Base-by-base conservation (phyloP, 768 basidiomycete genomes). In the Lactarius hatsudake region DNA sequence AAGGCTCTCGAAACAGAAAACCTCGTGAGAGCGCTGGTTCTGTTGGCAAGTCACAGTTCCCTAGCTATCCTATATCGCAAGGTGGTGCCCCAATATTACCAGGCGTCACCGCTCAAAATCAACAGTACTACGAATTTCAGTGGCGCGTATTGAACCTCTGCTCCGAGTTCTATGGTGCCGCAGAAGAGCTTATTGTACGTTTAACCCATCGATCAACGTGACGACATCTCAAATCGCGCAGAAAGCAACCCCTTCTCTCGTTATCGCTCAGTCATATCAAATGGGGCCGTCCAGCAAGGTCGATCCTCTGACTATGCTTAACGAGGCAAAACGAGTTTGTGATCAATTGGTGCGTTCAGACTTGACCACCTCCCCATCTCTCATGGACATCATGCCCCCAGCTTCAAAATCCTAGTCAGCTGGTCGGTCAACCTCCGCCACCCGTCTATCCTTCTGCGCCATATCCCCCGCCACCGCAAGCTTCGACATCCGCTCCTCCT, bases 41-140 rank as follows among this genome's bases (percentile, higher is more conserved):
- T 78, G 80, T 58, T 77, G 80, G 34, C 78, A 82, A 56, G 76
- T 78, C 34, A 76, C 82, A 30, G 78, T 71, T 71, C 30, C 70
- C 68, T 48, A 71, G 62, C 23, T 71, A 70, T 38, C 59, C 71
- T 20, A 63, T 63, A 9, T 66, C 69, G 6, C 71, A 70, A 28
- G 63, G 55, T 40, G 57, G 83, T 15, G 73, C 72, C 12, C 74
- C 74, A 7, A 71, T 70, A 43, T 63, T 72, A 30, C 72, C 78
- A n/a, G 81, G 81, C 55, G 79, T 87, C 30, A 84, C 83, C 64
- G 79, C 86, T 3, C 85, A 87, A 69, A 90, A 90, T 74, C 87
- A 90, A 69, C 86, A 87, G 72, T 92, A 90, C 75, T 91, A 90
- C 75, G 90, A 93, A 73, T 93, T 93, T 73, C 91, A 93, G 74